These are phyloP conservation scores for Colletotrichum australisinense DNA, from an alignment of 2,329 filamentous ascomycete species.

Conservation along the genomic window DNA sequence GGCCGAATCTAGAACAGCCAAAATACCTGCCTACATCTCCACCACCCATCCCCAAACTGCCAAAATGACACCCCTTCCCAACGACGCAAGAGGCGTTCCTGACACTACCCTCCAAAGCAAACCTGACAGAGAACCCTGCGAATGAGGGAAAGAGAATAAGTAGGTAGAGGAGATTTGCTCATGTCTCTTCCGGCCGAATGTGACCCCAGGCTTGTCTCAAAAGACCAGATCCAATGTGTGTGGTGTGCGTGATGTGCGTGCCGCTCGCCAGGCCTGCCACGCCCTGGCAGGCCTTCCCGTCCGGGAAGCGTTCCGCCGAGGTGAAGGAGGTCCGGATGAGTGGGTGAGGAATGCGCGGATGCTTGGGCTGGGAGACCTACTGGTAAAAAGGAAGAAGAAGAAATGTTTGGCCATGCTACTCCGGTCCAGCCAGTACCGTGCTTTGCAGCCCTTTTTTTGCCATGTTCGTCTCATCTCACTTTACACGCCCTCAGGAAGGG, in stretches of 20 bases:
- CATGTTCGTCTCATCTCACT: constrained; percentile 6
- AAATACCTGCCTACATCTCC: neutral
- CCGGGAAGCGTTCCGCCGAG: constrained; percentile 21
- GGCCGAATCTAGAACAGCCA: constrained; percentile 5
- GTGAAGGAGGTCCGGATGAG: neutral
- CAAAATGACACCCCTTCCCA: constrained; percentile 9
- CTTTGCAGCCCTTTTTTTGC: no score
- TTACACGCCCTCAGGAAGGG: constrained; percentile 13
- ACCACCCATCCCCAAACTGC: neutral
- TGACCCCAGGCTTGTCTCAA: constrained; percentile 11
- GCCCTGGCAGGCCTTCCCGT: constrained; percentile 29
- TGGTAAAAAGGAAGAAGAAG: constrained; percentile 2
- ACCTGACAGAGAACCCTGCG: constrained; percentile 5
- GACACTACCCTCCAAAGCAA: constrained; percentile 8
- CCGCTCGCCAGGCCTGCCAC: constrained; percentile 14
- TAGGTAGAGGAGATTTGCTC: no score
- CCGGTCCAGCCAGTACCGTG: neutral
- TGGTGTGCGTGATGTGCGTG: neutral
- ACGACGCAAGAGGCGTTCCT: constrained; percentile 33
- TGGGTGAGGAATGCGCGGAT: constrained; percentile 1
- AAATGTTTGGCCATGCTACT: neutral
- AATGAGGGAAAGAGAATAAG: neutral
- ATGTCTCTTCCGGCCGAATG: constrained; percentile 12
- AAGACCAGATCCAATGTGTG: neutral
- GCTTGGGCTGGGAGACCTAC: neutral